Conservation (phyloP, 805 yeast genomes). For the Saturnispora hagleri region DNA sequence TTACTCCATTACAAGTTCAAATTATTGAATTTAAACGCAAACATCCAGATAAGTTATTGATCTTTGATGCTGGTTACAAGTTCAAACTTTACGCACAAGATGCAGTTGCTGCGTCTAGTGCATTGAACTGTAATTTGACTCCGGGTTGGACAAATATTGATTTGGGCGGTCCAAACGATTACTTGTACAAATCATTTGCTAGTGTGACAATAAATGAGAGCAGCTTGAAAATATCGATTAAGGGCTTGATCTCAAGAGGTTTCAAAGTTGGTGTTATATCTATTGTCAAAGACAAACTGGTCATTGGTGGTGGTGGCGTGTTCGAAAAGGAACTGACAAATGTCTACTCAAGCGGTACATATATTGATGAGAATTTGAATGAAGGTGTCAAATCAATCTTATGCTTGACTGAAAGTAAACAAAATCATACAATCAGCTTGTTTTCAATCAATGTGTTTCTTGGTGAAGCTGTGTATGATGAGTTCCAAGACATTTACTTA, state of each 20-base stretch:
- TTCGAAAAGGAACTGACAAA: conserved; percentile 62
- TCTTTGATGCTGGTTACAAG: conserved; percentile 88
- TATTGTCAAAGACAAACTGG: conserved; percentile 14
- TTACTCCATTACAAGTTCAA: conserved; percentile 80
- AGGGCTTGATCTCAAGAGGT: conserved; percentile 62
- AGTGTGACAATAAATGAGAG: conserved; percentile 80
- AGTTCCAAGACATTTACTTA: conserved; percentile 49
- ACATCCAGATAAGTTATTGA: conserved; percentile 60
- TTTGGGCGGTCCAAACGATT: conserved; percentile 30
- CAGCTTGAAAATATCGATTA: conserved; percentile 65
- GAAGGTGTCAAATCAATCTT: conserved; percentile 26
- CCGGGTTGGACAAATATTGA: conserved; percentile 58
- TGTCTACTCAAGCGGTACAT: conserved; percentile 77
- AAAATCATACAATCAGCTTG: conserved; percentile 29
- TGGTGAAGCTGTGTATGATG: conserved; percentile 70
- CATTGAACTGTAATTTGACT: conserved; percentile 60
- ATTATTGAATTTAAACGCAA: conserved; percentile 52
- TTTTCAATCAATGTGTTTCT: conserved; percentile 63
- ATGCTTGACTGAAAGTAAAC: conserved; percentile 30
- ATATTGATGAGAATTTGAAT: conserved; percentile 43
- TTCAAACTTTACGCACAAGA: conserved; percentile 82
- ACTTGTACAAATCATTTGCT: conserved; percentile 55
- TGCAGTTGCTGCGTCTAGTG: conserved; percentile 59
- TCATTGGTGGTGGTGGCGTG: conserved; percentile 22
- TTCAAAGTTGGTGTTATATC: conserved; percentile 75